These are phyloP conservation scores for Lepiota brunneoincarnata DNA, from an alignment of 768 basidiomycete genomes.

Conservation along the genomic window DNA sequence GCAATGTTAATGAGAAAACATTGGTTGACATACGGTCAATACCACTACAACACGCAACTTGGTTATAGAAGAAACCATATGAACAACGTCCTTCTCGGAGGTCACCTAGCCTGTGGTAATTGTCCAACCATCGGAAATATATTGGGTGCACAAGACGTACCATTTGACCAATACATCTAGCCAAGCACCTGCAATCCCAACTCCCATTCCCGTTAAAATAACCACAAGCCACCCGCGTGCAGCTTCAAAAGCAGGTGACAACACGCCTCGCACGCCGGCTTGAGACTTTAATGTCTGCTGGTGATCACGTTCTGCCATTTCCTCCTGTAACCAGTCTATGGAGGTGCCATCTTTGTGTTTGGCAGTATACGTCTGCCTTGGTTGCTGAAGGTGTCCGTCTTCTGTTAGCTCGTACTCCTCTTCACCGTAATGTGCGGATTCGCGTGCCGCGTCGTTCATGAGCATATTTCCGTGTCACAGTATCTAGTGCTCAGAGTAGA, in stretches of 20 bases:
- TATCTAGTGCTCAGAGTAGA: background rate
- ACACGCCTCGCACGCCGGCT: constrained; percentile 52
- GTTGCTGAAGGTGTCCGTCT: constrained; percentile 32
- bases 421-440: background rate
- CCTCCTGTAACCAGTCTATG: constrained; percentile 71
- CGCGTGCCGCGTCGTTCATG: background rate
- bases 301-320: constrained; percentile 57
- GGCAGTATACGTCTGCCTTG: constrained; percentile 25
- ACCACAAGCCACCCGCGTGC: constrained; percentile 67
- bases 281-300: constrained; percentile 46
- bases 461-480: background rate
- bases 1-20: background rate
- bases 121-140: constrained; percentile 1
- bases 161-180: constrained; percentile 74
- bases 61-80: constrained; percentile 71
- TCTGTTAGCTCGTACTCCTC: constrained; percentile 47
- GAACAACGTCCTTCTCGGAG: constrained; percentile 66
- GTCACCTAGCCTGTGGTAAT: constrained; percentile 55
- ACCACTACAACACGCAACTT: constrained; percentile 68
- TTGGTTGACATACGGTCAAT: constrained; percentile 47
- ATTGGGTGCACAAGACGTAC: constrained; percentile 31
- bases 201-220: constrained; percentile 60
- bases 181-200: constrained; percentile 69
- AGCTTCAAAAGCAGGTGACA: constrained; percentile 54
- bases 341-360: constrained; percentile 59